These are phyloP conservation scores for Kodamaea derodonti DNA, from an alignment of 1,139 yeast genomes.

Conservation along the genomic window DNA sequence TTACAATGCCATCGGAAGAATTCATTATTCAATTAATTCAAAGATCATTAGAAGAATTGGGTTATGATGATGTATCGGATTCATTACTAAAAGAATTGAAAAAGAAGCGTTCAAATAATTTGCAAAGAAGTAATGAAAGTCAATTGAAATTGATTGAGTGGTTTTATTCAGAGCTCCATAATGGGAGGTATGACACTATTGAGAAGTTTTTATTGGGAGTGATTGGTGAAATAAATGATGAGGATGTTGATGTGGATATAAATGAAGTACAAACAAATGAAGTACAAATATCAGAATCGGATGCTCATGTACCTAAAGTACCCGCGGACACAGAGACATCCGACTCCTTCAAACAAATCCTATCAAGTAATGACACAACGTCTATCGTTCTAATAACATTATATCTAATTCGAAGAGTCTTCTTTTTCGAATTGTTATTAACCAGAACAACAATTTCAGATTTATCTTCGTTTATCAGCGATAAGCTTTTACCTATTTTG, in stretches of 20 bases:
- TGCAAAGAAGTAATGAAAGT: conserved; percentile 2
- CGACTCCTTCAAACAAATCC: conserved; percentile 2
- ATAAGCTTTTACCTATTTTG: conserved; percentile 27
- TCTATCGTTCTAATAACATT: conserved; percentile 17
- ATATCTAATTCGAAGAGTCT: conserved; percentile 25
- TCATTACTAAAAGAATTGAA: conserved; percentile 12
- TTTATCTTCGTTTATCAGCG: conserved; percentile 20
- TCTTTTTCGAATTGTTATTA: conserved; percentile 18
- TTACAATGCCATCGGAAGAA: conserved; percentile 16
- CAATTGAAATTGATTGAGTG: conserved; percentile 16
- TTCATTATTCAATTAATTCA: conserved; percentile 32
- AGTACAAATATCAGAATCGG: neutral
- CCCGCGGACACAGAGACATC: neutral
- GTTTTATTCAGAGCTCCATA: conserved; percentile 19
- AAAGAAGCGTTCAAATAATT: conserved; percentile 4
- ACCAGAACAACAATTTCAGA: neutral
- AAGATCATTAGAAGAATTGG: conserved; percentile 28
- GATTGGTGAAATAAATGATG: neutral
- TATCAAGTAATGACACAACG: conserved; percentile 8
- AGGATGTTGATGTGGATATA: neutral
- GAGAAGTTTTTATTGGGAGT: conserved; percentile 9
- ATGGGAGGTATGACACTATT: conserved; percentile 20
- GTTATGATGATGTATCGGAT: conserved; percentile 19
- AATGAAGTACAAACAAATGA: neutral
- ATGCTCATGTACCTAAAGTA: no score